Evolutionary conservation across 805 yeast genomes (phyloP).

Genomic region (Wickerhamomyces kurtzmanii): DNA sequence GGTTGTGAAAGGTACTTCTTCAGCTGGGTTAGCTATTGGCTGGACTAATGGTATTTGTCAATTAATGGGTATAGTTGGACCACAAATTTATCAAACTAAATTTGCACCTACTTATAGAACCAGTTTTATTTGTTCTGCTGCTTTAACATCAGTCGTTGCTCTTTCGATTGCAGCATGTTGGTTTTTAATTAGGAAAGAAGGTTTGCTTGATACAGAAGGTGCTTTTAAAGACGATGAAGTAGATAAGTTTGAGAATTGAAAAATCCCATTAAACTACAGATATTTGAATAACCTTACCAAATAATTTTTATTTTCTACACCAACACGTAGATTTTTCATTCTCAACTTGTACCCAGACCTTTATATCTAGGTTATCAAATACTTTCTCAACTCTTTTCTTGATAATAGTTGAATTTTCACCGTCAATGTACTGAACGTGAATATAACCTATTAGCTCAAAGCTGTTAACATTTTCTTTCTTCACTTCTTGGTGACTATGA

Average conservation of each 20-base stretch:
- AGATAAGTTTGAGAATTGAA: no score
- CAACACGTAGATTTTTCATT: conserved; percentile 55
- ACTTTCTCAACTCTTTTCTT: conserved; percentile 50
- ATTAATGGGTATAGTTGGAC: conserved; percentile 8
- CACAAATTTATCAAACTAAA: conserved; percentile 6
- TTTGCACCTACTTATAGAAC: conserved; percentile 5
- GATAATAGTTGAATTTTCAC: conserved; percentile 54
- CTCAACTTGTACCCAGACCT: conserved; percentile 59
- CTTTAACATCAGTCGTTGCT: no score
- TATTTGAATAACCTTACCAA: no score
- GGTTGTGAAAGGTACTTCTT: conserved; percentile 4
- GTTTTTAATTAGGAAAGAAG: no score
- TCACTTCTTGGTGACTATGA: conserved; percentile 11
- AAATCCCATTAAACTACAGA: no score
- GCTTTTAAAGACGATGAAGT: no score
- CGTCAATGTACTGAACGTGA: conserved; percentile 64
- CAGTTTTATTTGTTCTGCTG: conserved; percentile 3
- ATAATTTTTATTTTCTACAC: conserved; percentile 51
- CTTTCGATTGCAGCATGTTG: no score
- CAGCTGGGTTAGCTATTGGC: conserved; percentile 4
- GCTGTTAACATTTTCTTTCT: conserved; percentile 20
- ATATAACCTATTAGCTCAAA: conserved; percentile 63
- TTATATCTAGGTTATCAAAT: conserved; percentile 38
- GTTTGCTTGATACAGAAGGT: no score
- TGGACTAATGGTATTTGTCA: conserved; percentile 5